Evolutionary conservation across 192 early-diverging fungal species (phyloP), one percentile per base, ranked within the genome.

Genomic region (Dissophora ornata): DNA sequence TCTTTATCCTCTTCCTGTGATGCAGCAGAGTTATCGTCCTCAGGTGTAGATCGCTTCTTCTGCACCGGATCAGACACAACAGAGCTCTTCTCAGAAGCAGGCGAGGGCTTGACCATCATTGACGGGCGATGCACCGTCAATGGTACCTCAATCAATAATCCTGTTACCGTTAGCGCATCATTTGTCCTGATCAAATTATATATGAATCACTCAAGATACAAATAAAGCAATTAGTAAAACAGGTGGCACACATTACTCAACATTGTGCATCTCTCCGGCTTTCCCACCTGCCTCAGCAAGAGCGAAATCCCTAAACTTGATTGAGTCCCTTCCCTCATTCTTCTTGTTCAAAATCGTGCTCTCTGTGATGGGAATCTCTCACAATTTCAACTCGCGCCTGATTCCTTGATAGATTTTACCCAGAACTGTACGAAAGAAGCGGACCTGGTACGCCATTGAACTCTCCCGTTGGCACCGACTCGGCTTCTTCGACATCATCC

Each of bases 161-260:
- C 94, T 42, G 89, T 90, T 22, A 96, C 88, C 18, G 91, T 90
- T 34, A 96, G 81, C 67, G 95, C 90, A 32, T 93, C 90, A 80
- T 92, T 94, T 46, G 90, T 90, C 30, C 89, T 87, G 48, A 91
- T 88, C 47, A 96, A 83, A 36, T 92, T 94, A 54, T n/a, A 38
- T n/a, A n/a, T n/a, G n/a, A n/a, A n/a, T n/a, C n/a, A n/a, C n/a
- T n/a, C n/a, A n/a, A n/a, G n/a, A n/a, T n/a, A n/a, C n/a, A n/a
- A n/a, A n/a, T n/a, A n/a, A n/a, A n/a, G n/a, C n/a, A n/a, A n/a
- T n/a, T n/a, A n/a, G n/a, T n/a, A n/a, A n/a, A n/a, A n/a, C n/a
- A n/a, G n/a, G n/a, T n/a, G n/a, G n/a, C 94, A 96, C 68, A 93
- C 92, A 2, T 71, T 99, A 48, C 86, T 99, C 34, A 99, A 97